A percentile compares a stretch with the other conserved stretches of the same genome.
Evolutionary conservation across 2,329 filamentous ascomycete species (phyloP).

Genomic region (Hymenoscyphus fructigenus): DNA sequence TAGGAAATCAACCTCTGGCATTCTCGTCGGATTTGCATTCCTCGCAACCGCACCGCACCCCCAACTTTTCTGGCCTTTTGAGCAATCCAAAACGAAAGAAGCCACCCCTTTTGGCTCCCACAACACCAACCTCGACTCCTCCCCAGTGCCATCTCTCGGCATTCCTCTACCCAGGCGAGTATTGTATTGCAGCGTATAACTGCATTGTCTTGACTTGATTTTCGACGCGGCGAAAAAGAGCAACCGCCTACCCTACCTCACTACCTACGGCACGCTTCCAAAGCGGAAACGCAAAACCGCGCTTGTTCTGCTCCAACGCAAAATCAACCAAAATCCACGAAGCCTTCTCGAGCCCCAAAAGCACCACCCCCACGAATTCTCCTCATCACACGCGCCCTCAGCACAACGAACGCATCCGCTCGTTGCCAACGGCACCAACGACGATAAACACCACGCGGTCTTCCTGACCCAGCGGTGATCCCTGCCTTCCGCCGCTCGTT

Average conservation of each 20-base stretch:
- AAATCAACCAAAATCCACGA: constrained; percentile 13
- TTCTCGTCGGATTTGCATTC: constrained; percentile 1
- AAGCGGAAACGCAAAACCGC: constrained; percentile 8
- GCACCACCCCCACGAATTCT: constrained; percentile 2
- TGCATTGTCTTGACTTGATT: background rate
- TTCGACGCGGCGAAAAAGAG: constrained; percentile 7
- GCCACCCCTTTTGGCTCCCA: constrained; percentile 10
- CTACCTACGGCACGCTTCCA: constrained; percentile 1
- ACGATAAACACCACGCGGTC: constrained; percentile 9
- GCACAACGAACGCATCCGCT: constrained; percentile 5
- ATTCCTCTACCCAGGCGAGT: background rate
- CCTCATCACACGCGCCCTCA: background rate
- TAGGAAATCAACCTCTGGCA: background rate
- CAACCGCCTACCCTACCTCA: background rate
- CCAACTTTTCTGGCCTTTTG: background rate
- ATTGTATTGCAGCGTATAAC: constrained; percentile 1
- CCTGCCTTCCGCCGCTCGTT: constrained; percentile 9
- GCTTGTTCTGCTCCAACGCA: constrained; percentile 17
- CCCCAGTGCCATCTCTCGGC: background rate
- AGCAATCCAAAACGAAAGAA: constrained; percentile 14
- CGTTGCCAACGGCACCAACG: constrained; percentile 6
- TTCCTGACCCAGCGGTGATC: constrained; percentile 5
- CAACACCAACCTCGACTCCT: constrained; percentile 6
- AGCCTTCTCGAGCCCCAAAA: constrained; percentile 11
- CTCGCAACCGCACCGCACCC: background rate